These are phyloP conservation scores for Pleurotus giganteus DNA, from an alignment of 768 basidiomycete genomes.

Conservation along the genomic window DNA sequence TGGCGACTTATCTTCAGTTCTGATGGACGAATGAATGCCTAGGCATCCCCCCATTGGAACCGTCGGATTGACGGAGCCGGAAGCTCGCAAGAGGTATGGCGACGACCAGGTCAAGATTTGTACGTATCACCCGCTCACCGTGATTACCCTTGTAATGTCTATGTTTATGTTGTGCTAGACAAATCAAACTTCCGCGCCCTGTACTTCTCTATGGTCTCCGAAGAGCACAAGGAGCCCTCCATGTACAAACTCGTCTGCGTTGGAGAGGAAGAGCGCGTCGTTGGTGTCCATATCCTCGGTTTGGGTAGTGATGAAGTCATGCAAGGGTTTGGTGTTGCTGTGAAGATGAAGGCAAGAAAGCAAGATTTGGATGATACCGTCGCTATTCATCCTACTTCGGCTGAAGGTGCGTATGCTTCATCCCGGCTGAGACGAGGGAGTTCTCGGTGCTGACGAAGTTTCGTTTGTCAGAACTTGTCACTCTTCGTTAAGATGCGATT, in stretches of 20 bases:
- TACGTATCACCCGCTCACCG: conserved; percentile 35
- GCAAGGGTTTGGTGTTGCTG: conserved; percentile 96
- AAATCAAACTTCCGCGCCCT: conserved; percentile 79
- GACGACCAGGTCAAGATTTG: conserved; percentile 88
- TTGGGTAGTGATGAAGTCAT: conserved; percentile 89
- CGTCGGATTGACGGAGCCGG: conserved; percentile 90
- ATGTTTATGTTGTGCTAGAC: conserved; percentile 40
- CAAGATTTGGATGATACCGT: conserved; percentile 84
- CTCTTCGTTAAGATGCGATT: conserved; percentile 38
- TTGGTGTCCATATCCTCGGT: conserved; percentile 95
- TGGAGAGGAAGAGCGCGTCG: conserved; percentile 90
- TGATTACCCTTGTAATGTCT: no score
- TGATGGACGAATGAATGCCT: conserved; percentile 9
- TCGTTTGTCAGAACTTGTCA: conserved; percentile 49
- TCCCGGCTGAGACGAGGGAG: background rate
- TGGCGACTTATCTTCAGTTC: conserved; percentile 1
- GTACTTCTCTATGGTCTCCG: conserved; percentile 89
- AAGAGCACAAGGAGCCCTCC: conserved; percentile 92
- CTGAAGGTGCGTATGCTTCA: conserved; percentile 57
- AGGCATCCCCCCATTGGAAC: conserved; percentile 96
- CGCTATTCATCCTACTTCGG: conserved; percentile 89
- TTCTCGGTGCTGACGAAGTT: conserved; percentile 15
- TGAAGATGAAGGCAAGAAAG: conserved; percentile 91
- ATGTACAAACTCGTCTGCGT: conserved; percentile 88
- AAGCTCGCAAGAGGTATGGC: conserved; percentile 87